phyloP scores from a whole-genome alignment of 2,329 filamentous ascomycete genomes.

The Colletotrichum filicis region DNA sequence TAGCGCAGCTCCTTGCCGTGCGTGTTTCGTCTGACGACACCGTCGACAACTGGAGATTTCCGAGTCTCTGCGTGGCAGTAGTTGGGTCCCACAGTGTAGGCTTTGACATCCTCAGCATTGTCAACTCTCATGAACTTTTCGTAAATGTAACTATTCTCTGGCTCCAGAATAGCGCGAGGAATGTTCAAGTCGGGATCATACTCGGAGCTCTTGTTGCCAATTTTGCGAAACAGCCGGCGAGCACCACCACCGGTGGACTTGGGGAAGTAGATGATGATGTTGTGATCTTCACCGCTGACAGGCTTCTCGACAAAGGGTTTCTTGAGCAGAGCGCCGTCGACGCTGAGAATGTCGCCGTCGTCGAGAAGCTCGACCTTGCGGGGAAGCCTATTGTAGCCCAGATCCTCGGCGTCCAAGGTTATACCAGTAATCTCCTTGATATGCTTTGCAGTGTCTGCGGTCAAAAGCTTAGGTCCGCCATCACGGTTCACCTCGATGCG shows the following conservation, averaged over 20 bases:
- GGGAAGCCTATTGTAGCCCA: slow-evolving; percentile 64
- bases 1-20: slow-evolving; percentile 98
- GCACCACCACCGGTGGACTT: slow-evolving; percentile 88
- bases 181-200: slow-evolving; percentile 81
- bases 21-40: slow-evolving; percentile 93
- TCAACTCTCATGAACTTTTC: slow-evolving; percentile 97
- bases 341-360: slow-evolving; percentile 85
- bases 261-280: slow-evolving; percentile 98
- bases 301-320: slow-evolving; percentile 99
- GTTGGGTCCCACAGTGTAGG: slow-evolving; percentile 91
- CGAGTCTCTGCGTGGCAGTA: slow-evolving; percentile 98
- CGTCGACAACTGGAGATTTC: slow-evolving; percentile 97
- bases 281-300: slow-evolving; percentile 98
- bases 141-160: slow-evolving; percentile 89
- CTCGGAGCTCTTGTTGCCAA: slow-evolving; percentile 99
- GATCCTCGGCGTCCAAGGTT: slow-evolving; percentile 71
- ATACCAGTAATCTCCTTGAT: slow-evolving; percentile 86
- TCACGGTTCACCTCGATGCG: slow-evolving; percentile 93
- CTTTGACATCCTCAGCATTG: slow-evolving; percentile 98
- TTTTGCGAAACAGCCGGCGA: slow-evolving; percentile 92
- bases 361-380: slow-evolving; percentile 87
- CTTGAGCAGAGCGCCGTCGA: slow-evolving; percentile 83
- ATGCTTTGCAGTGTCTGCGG: slow-evolving; percentile 81
- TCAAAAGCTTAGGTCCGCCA: slow-evolving; percentile 84
- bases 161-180: slow-evolving; percentile 85